Conservation (phyloP, 2,329 filamentous ascomycete genomes). For the Phialophora expanda region DNA sequence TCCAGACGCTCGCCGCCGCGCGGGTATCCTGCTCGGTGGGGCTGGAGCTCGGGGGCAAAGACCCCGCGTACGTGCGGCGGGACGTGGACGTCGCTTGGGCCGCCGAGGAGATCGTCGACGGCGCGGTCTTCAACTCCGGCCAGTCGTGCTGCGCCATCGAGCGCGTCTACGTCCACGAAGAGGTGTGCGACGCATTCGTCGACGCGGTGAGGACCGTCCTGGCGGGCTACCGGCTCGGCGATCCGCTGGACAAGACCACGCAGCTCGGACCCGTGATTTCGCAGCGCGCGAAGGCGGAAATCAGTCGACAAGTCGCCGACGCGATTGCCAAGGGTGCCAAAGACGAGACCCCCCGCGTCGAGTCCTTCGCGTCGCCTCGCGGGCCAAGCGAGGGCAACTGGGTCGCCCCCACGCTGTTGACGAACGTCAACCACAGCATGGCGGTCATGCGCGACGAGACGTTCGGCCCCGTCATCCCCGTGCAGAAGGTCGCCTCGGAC, state of each 20-base stretch:
- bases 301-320: conserved; percentile 79
- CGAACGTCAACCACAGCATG: conserved; percentile 81
- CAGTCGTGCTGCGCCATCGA: conserved; percentile 96
- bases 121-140: conserved; percentile 97
- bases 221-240: conserved; percentile 81
- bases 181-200: conserved; percentile 82
- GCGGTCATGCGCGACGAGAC: conserved; percentile 91
- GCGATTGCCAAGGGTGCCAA: conserved; percentile 82
- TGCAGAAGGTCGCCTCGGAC: conserved; percentile 83
- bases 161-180: conserved; percentile 85
- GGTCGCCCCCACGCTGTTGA: conserved; percentile 82
- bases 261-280: conserved; percentile 90
- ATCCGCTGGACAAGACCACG: conserved; percentile 78
- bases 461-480: conserved; percentile 88
- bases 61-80: conserved; percentile 83
- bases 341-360: conserved; percentile 81
- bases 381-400: conserved; percentile 76
- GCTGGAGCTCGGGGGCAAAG: conserved; percentile 91
- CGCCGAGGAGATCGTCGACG: conserved; percentile 92
- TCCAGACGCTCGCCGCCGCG: conserved; percentile 82
- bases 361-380: conserved; percentile 73
- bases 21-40: conserved; percentile 69
- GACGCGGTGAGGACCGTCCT: conserved; percentile 79
- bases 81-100: conserved; percentile 92
- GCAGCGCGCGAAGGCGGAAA: conserved; percentile 74